Base-by-base conservation (phyloP, 108 stramenopile genomes). In the Skeletonema costatum region DNA sequence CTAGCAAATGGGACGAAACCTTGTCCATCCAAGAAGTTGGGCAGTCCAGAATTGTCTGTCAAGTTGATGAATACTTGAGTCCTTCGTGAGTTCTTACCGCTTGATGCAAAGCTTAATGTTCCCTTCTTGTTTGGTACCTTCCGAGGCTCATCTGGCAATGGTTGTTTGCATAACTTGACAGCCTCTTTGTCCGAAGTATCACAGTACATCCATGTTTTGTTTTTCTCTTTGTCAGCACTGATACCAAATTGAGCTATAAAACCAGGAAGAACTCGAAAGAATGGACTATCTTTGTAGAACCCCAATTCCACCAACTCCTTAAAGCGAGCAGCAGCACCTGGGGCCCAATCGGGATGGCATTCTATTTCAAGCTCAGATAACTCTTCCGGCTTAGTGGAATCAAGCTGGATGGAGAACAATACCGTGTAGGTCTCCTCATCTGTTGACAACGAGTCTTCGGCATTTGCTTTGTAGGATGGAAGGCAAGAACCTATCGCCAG, bases 211-310 rank as follows among this genome's bases (percentile, higher is more conserved):
- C 82, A 84, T 60, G 70, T 7, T 68, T 69, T 72, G 31, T 75
- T 70, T 1, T 82, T 30, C n/a, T 10, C 8, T 5, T 83, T 83
- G 41, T 88, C 81, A 9, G 77, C 70, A 14, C 76, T 36, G 35
- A 89, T 88, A 32, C 89, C 89, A 60, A 89, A 86, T 39, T 89
- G 89, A n/a, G 89, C 89, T 4, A 89, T 79, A 73, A 84, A 89
- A 0, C 74, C 74, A 56, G 82, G 56, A 31, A 89, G 73, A 11
- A 89, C 88, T 30, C 88, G 87, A 81, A 88, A 88, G 70, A 89
- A 88, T 17, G 75, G 74, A 19, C 44, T 38, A 33, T 85, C 78
- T 4, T 65, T 70, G 64, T 71, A 88, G 74, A 82, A 89, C 25
- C 76, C 70, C 29, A 63, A 19, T 36, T 79, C 58, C 2, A 87